Evolutionary conservation across 768 basidiomycete species (phyloP).

Genomic region (Multifurca ochricompacta): DNA sequence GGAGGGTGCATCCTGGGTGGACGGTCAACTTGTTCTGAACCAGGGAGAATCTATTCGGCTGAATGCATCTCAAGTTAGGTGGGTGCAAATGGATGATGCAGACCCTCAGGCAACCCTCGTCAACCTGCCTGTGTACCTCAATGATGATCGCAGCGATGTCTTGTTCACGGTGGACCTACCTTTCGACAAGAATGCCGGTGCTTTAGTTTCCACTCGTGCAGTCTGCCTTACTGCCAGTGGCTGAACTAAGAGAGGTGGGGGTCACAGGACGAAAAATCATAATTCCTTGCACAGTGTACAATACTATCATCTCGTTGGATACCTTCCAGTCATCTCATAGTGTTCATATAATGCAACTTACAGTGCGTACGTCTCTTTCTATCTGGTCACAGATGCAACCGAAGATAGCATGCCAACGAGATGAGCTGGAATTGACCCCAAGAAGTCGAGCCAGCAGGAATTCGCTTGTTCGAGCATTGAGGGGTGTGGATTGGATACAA

Average conservation of each 20-base stretch:
- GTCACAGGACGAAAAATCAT: neutral
- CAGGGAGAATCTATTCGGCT: conserved; percentile 76
- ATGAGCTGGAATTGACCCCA: neutral
- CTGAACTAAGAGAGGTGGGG: neutral
- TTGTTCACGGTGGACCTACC: conserved; percentile 85
- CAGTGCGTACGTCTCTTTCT: neutral
- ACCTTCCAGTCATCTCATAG: neutral
- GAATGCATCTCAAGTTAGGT: conserved; percentile 76
- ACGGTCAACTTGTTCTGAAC: conserved; percentile 68
- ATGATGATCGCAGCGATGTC: conserved; percentile 81
- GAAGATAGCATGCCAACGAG: neutral
- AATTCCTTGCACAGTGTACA: neutral
- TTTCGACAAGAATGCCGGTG: conserved; percentile 57
- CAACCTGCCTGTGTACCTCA: conserved; percentile 88
- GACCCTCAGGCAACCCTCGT: conserved; percentile 42
- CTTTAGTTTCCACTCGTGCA: conserved; percentile 77
- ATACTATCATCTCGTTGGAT: neutral
- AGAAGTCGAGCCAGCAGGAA: neutral
- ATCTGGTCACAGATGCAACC: neutral
- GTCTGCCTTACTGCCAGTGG: conserved; percentile 74
- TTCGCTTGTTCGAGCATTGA: neutral
- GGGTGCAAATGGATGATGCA: conserved; percentile 57
- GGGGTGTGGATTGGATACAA: neutral
- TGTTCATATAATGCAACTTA: neutral
- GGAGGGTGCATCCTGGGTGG: conserved; percentile 77